Evolutionary conservation across 2,329 filamentous ascomycete genomes (phyloP), one percentile per base, ranked within the genome.

Genomic region (Zasmidium cellare): DNA sequence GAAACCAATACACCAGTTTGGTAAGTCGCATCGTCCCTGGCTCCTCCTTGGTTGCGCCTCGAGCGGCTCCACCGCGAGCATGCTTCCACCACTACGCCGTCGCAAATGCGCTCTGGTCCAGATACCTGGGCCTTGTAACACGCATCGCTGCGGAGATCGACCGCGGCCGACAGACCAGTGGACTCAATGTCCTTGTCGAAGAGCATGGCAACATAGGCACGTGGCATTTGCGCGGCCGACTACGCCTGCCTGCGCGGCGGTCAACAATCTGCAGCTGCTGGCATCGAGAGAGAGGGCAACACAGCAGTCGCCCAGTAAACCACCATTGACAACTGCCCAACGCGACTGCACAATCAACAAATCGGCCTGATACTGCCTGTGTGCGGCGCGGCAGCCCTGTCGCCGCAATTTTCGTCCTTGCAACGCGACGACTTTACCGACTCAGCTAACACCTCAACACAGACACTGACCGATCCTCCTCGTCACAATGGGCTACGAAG

Each of bases 401-500:
- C 16, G 46, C 46, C 18, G 16, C 46, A 25, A 25, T 49, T 24
- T 23, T 49, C 46, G 22, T 22, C 46, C 3, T 49, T 49, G 12
- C 22, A 12, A 23, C 22, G 18, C 46, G 25, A 49, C 46, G 18
- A 7, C 16, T 23, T 31, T 19, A 51, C 9, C 16, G 49, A 51
- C 50, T 24, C 35, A 16, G 5, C 50, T 14, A 24, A 53, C 55
- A 46, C 22, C 31, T 18, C 44, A 31, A 41, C 35, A 52, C 54
- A 60, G 58, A 54, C 46, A 55, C 52, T 38, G 53, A 60, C 35
- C 53, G 35, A 51, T 53, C 50, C 25, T 28, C 57, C 48, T 47
- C 60, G 28, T 49, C 63, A 68, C 84, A 84, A 97, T 97, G 93
- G 92, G 90, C 87, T 91, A 96, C 86, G 93, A 97, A 87, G 92